Evolutionary conservation across 495 filamentous ascomycete genomes (phyloP), one percentile per base, ranked within the genome.

Genomic region (Xylaria sp.): DNA sequence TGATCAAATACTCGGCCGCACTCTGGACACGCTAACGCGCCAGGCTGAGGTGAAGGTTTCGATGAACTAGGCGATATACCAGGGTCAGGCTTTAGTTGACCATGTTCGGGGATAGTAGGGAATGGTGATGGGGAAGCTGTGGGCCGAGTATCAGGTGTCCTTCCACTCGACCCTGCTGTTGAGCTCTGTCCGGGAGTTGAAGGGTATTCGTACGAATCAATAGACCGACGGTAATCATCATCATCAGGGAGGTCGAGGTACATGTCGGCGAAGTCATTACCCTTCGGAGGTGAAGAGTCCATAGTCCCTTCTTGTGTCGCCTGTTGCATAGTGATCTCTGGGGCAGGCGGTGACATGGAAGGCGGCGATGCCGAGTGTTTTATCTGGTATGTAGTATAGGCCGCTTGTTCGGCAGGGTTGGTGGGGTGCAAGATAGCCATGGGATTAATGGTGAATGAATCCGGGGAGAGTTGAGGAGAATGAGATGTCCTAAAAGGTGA

Each of bases 361-460:
- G 79, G 72, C 19, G 75, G 73, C 4, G 80, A 81, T 29, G 76
- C 75, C 7, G 82, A 80, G 73, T 78, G 82, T 64, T 83, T 78
- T 29, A 83, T 79, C 68, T 80, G 80, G 63, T 79, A 75, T 48
- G 82, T 76, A 53, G 81, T 81, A 62, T 84, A 83, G 59, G 82
- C 76, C n/a, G 79, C 78, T 48, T 73, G 81, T 72, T 85, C 83
- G 59, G 69, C 71, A 40, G 75, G 70, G 71, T 80, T 84, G 64
- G 83, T 82, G 15, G 83, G 83, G 59, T 79, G 79, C 79, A 84
- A 84, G 73, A 84, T 77, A 57, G 81, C 79, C 82, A 84, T 84
- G 29, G 83, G 83, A 24, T 74, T 77, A 53, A 79, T 76, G 44
- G 64, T 61, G 67, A 77, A 77, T 15, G 75, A 72, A 37, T 79